Conservation (phyloP, 495 filamentous ascomycete genomes). For the Penicillium bialowiezense region DNA sequence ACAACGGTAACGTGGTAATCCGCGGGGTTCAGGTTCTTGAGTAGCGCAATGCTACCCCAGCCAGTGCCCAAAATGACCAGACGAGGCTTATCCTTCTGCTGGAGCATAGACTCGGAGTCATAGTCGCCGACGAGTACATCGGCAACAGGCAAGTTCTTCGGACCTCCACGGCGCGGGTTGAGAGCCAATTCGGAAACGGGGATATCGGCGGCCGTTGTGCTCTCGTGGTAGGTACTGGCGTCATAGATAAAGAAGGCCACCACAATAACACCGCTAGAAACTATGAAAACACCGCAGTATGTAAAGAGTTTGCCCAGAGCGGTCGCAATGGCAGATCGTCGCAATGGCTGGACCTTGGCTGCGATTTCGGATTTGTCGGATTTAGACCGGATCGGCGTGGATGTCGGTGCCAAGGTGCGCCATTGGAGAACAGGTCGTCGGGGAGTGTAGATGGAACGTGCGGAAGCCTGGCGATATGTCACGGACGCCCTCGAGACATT, state of each 20-base stretch:
- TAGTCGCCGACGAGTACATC: slow-evolving; percentile 85
- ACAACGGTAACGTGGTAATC: slow-evolving; percentile 95
- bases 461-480: slow-evolving; percentile 9
- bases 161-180: slow-evolving; percentile 78
- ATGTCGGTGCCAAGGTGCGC: slow-evolving; percentile 21
- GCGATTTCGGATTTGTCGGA: slow-evolving; percentile 27
- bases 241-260: slow-evolving; percentile 93
- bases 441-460: slow-evolving; percentile 23
- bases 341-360: slow-evolving; percentile 4
- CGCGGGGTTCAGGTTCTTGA: slow-evolving; percentile 86
- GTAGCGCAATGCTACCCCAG: slow-evolving; percentile 89
- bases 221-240: slow-evolving; percentile 80
- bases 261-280: slow-evolving; percentile 53
- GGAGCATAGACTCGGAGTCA: slow-evolving; percentile 63
- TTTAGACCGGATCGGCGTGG: slow-evolving; percentile 15
- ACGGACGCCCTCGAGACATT: slow-evolving; percentile 13
- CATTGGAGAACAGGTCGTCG: slow-evolving; percentile 27
- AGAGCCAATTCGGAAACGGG: slow-evolving; percentile 80
- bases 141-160: slow-evolving; percentile 93
- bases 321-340: slow-evolving; percentile 13
- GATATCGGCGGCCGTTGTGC: slow-evolving; percentile 63
- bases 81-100: slow-evolving; percentile 79
- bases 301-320: slow-evolving; percentile 48
- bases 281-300: slow-evolving; percentile 57
- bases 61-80: slow-evolving; percentile 92